Base-by-base conservation (phyloP, 176 grass and related monocot genomes). In the Chrysopogon serrulatus region DNA sequence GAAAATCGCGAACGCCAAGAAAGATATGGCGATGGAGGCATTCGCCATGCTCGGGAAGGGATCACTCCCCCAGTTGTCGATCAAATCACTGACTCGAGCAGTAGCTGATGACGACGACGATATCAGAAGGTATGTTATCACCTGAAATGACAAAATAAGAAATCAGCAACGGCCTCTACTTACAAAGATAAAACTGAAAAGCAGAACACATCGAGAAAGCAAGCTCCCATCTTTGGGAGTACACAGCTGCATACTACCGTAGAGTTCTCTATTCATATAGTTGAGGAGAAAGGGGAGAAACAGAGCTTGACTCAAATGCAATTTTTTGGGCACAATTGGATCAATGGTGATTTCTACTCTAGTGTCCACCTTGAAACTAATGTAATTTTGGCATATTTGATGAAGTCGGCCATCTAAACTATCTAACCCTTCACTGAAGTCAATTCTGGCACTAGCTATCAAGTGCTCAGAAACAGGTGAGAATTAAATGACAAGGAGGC, bases 91-190 rank as follows among this genome's bases (percentile, higher is more conserved):
- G 67, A 90, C 88, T 59, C 96, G 85, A 37, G 91, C 91, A 26
- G 90, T 99, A 23, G 96, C 96, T 57, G 96, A 92, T 28, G 96
- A 99, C 2, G 90, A 94, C 0, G 96, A 87, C 10, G 96, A 99
- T 73, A 99, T 96, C 85, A 99, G 44, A 65, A 99, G 93, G 90
- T 99, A 96, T 69, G 96, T 84, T 11, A 99, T 31, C 41, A 89
- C 71, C 91, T 98, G 81, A 57, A 85, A 59, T 10, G 35, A 64
- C 23, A 23, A 90, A 73, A 76, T 14, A 68, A 61, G 35, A 70
- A 62, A 86, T 84, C 34, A 85, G 45, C 13, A 48, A 51, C 17
- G 9, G 35, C 45, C 43, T 60, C 35, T 18, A 31, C 12, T 66
- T 56, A 39, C 28, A 83, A 8, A 64, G 57, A 57, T 76, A 65